A percentile compares a stretch with the other conserved stretches of the same genome.
Evolutionary conservation across 805 yeast species (phyloP).

Genomic region (Suhomyces sp.): DNA sequence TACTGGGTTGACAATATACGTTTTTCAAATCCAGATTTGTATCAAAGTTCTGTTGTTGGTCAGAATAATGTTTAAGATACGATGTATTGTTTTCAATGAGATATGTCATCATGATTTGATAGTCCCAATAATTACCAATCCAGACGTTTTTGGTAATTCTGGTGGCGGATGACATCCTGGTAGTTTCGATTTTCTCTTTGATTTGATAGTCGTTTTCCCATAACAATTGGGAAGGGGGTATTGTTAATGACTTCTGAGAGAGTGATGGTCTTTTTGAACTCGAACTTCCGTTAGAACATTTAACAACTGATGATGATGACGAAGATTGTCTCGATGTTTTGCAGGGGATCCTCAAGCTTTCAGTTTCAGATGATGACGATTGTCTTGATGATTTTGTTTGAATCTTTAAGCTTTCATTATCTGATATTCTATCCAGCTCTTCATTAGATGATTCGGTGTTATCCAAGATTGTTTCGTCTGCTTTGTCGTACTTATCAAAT

Average conservation of each 20-base stretch:
- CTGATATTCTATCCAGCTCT: too few species aligned
- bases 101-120: slow-evolving; percentile 38
- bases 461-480: neutral
- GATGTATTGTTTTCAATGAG: slow-evolving; percentile 12
- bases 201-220: slow-evolving; percentile 70
- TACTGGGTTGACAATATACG: slow-evolving; percentile 48
- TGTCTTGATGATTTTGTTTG: too few species aligned
- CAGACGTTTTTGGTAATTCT: slow-evolving; percentile 56
- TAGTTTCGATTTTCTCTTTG: slow-evolving; percentile 79
- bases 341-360: too few species aligned
- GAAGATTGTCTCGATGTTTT: too few species aligned
- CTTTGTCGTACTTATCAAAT: slow-evolving; percentile 7
- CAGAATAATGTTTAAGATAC: slow-evolving; percentile 7
- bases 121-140: slow-evolving; percentile 83
- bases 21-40: slow-evolving; percentile 5
- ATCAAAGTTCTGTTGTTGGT: slow-evolving; percentile 1
- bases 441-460: too few species aligned
- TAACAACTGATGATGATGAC: too few species aligned
- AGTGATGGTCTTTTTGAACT: too few species aligned
- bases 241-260: too few species aligned
- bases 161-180: slow-evolving; percentile 81
- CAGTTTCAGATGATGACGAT: too few species aligned
- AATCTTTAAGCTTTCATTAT: too few species aligned
- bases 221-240: slow-evolving; percentile 9
- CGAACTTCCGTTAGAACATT: too few species aligned